Conservation (phyloP, 164 flowering plant genomes). For the Litsea cubeba region DNA sequence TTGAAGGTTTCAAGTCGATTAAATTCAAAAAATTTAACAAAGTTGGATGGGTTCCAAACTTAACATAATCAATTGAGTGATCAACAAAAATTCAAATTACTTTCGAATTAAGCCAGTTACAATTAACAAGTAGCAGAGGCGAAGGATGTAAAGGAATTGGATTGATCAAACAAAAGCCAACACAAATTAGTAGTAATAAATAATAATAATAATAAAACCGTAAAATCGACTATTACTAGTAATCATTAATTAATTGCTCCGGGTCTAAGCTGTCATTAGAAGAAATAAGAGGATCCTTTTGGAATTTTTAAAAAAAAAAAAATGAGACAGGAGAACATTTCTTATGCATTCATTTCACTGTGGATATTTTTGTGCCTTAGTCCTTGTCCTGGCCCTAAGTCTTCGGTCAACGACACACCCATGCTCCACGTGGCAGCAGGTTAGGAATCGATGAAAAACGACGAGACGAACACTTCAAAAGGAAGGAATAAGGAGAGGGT, state of each 20-base stretch:
- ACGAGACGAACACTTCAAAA: background rate
- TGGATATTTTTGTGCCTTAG: background rate
- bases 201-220: too few species aligned
- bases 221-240: background rate
- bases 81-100: too few species aligned
- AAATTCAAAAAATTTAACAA: too few species aligned
- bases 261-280: background rate
- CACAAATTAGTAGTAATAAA: too few species aligned
- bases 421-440: background rate
- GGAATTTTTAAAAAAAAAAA: too few species aligned
- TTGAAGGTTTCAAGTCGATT: too few species aligned
- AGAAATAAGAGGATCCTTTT: background rate
- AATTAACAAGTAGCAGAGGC: too few species aligned
- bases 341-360: background rate
- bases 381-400: background rate
- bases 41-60: too few species aligned
- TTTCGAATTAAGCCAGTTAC: too few species aligned
- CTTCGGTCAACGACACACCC: background rate
- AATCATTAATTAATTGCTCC: background rate
- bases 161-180: too few species aligned
- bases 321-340: background rate
- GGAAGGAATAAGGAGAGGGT: background rate
- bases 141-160: too few species aligned
- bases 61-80: too few species aligned
- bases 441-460: background rate